phyloP scores from a whole-genome alignment of 2,329 filamentous ascomycete genomes.

The Byssochlamys sp. region DNA sequence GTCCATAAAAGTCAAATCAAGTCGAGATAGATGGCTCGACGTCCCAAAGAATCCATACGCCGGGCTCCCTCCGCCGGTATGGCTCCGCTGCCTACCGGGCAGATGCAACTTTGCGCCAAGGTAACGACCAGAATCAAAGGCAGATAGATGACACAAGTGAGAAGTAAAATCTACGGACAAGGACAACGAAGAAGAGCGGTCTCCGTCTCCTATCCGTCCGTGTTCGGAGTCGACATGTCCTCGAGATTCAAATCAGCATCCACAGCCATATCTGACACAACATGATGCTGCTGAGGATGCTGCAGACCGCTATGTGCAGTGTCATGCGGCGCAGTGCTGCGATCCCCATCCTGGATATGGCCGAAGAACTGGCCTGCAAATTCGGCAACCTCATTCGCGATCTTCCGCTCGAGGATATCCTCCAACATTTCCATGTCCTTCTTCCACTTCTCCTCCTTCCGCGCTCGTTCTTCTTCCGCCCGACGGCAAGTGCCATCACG shows the following conservation, averaged over 20 bases:
- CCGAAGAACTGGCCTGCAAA: constrained; percentile 34
- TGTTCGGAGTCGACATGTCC: background rate
- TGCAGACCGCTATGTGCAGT: background rate
- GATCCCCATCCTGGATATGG: constrained; percentile 8
- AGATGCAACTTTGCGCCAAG: background rate
- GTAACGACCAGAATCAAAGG: background rate
- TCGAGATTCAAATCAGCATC: background rate
- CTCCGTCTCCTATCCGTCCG: background rate
- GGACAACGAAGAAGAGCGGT: background rate
- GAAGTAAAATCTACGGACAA: background rate
- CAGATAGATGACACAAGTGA: background rate
- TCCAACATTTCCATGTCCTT: constrained; percentile 32
- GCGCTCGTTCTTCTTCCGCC: constrained; percentile 28
- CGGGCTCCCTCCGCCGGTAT: background rate
- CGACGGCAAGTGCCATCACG: constrained; percentile 32
- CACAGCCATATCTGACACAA: background rate
- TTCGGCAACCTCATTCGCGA: constrained; percentile 35
- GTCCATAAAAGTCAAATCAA: background rate
- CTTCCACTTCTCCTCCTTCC: constrained; percentile 31
- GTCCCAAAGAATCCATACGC: background rate
- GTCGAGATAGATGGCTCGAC: background rate
- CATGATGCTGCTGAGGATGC: background rate
- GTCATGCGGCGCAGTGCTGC: background rate
- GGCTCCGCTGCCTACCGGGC: background rate
- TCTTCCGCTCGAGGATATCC: constrained; percentile 29